A percentile compares a stretch with the other conserved stretches of the same genome.
Conservation (phyloP, 495 filamentous ascomycete species). For the Hamigera avellanea region DNA sequence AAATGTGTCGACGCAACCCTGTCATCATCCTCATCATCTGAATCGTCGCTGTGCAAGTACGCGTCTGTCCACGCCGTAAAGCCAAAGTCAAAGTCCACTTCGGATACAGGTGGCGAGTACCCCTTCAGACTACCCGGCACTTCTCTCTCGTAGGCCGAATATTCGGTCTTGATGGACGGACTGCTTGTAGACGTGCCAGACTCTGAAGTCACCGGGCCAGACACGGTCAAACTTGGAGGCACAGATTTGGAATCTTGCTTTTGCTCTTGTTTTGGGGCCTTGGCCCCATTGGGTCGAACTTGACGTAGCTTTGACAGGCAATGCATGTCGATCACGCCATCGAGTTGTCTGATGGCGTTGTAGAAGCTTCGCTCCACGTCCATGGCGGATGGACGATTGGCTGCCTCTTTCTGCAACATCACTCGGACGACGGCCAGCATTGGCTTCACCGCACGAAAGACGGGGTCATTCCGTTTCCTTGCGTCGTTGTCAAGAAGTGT, state of each 20-base stretch:
- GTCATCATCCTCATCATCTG: not conserved
- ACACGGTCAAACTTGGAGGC: not conserved
- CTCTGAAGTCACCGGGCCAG: not conserved
- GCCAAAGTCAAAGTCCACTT: not conserved
- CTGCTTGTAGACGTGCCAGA: not conserved
- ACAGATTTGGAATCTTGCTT: not conserved
- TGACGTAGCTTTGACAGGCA: slow-evolving; percentile 9
- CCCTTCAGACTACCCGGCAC: too few species aligned
- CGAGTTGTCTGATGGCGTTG: slow-evolving; percentile 8
- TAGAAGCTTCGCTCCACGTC: slow-evolving; percentile 18
- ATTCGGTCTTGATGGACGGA: not conserved
- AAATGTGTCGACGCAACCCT: too few species aligned
- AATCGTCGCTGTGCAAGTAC: not conserved
- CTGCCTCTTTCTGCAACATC: slow-evolving; percentile 32
- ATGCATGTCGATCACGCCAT: slow-evolving; percentile 6
- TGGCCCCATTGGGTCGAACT: not conserved
- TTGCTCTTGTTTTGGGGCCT: not conserved
- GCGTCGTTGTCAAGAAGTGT: slow-evolving; percentile 53
- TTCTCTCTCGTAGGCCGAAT: too few species aligned
- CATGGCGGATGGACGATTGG: slow-evolving; percentile 23
- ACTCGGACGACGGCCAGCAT: slow-evolving; percentile 31
- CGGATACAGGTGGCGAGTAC: not conserved
- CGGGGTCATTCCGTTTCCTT: slow-evolving; percentile 44
- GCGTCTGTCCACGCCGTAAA: not conserved
- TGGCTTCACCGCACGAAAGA: slow-evolving; percentile 25